Evolutionary conservation across 495 filamentous ascomycete genomes (phyloP), one percentile per base, ranked within the genome.

Genomic region (Delitschia confertaspora): DNA sequence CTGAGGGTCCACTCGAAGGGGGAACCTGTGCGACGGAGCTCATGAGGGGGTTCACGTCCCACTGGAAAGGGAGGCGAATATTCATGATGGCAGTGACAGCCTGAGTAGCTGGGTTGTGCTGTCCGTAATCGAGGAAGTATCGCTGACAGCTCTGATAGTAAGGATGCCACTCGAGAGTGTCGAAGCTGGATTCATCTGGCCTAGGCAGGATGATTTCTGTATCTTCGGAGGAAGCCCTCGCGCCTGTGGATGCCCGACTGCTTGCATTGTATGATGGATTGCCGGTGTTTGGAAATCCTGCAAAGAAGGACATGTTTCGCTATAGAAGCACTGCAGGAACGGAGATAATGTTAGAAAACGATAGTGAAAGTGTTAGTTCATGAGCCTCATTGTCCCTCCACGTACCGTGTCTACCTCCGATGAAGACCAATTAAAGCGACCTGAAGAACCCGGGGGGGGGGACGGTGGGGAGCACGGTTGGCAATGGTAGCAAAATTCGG

Each of bases 91-190:
- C 84, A 11, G 88, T 86, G 36, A 96, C 71, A 16, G 87, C 86
- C 65, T 95, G 88, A 14, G 93, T 83, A 27, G 79, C 73, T 26
- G 70, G 74, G 46, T 76, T 80, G 64, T 93, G 84, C 59, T 96
- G 91, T 4, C 88, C 86, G 60, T 88, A 78, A 57, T 95, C 85
- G 53, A 95, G 69, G 65, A 98, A 98, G 69, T 93, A 95, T 27
- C 77, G 76, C 47, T 89, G 83, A 64, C 91, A 98, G 51, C 77
- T 85, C 60, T 89, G 85, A 64, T 94, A 95, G 36, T 81, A 77
- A 11, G 88, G 86, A 58, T 93, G 83, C 91, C 91, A 98, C 45
- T 86, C 82, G 60, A 95, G 78, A 45, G 95, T 81, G 62, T 95
- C 89, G 61, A 87, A 85, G 41, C 68, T 43, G 13, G 61, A 58